Evolutionary conservation across 345 rosid genomes (phyloP).

Genomic region (Cardiospermum halicacabum): DNA sequence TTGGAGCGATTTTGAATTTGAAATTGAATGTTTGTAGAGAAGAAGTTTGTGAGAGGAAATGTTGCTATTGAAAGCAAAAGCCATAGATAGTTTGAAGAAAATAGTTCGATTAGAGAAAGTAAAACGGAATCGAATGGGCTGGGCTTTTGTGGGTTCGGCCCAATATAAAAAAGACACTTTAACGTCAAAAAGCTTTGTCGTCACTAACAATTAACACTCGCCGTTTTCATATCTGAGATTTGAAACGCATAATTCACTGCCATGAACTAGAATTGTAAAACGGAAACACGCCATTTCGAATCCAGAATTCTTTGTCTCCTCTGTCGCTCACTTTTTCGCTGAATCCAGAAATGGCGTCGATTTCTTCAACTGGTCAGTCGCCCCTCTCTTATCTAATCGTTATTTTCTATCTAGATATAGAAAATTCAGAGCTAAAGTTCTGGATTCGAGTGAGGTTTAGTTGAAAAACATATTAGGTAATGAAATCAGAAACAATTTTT

Average conservation of each 20-base stretch:
- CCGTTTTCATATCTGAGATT: neutral
- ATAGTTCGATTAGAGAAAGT: too few species aligned
- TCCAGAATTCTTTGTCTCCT: neutral
- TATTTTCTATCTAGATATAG: too few species aligned
- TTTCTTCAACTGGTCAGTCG: slow-evolving; percentile 2
- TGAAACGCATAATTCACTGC: neutral
- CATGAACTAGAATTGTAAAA: neutral
- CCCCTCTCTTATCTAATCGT: neutral
- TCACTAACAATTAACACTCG: too few species aligned
- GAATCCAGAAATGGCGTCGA: neutral
- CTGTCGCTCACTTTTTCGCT: neutral
- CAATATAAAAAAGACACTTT: neutral
- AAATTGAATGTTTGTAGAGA: neutral
- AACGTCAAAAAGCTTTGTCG: neutral
- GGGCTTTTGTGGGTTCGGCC: neutral
- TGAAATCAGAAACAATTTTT: too few species aligned
- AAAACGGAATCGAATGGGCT: too few species aligned
- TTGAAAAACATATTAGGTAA: too few species aligned
- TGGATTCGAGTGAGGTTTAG: too few species aligned
- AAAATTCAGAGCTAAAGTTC: too few species aligned
- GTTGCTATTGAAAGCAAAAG: neutral
- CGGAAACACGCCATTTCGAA: neutral
- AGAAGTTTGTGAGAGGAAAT: slow-evolving; percentile 5
- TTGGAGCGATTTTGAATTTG: neutral
- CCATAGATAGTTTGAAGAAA: too few species aligned